A percentile compares a stretch with the other conserved stretches of the same genome.
phyloP scores from a whole-genome alignment of 257 asterid genomes.

The Perilla frutescens region DNA sequence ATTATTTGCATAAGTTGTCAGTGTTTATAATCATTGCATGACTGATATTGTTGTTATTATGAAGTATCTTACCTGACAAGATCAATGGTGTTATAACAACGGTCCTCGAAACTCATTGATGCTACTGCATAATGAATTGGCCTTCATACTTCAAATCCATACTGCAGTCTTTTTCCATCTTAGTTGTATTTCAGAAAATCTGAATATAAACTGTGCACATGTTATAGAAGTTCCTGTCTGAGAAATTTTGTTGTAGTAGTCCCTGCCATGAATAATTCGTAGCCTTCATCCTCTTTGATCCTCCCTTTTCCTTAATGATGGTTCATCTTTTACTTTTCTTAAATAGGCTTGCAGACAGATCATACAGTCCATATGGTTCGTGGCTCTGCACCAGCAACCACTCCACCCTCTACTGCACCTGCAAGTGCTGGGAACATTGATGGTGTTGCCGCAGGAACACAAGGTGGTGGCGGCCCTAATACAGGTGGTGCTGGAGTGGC shows the following conservation, averaged over 20 bases:
- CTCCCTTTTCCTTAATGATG: slow-evolving; percentile 21
- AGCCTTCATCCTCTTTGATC: background rate
- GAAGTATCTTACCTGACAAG: slow-evolving; percentile 3
- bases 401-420: slow-evolving; percentile 44
- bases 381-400: slow-evolving; percentile 55
- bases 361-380: slow-evolving; percentile 73
- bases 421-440: slow-evolving; percentile 40
- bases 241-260: background rate
- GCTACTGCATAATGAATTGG: background rate
- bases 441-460: slow-evolving; percentile 37
- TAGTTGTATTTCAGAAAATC: background rate
- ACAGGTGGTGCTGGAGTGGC: slow-evolving; percentile 41
- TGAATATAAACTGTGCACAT: background rate
- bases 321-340: slow-evolving; percentile 4
- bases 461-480: slow-evolving; percentile 43
- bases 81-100: background rate
- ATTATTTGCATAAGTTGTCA: too few relatives aligned
- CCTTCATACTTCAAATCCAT: background rate
- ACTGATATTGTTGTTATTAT: background rate
- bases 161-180: background rate
- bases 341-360: slow-evolving; percentile 63
- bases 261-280: slow-evolving; percentile 2
- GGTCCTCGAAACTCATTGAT: slow-evolving; percentile 7
- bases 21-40: background rate
- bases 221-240: background rate